phyloP scores from a whole-genome alignment of 768 basidiomycete genomes.

The Butyriboletus loyo region DNA sequence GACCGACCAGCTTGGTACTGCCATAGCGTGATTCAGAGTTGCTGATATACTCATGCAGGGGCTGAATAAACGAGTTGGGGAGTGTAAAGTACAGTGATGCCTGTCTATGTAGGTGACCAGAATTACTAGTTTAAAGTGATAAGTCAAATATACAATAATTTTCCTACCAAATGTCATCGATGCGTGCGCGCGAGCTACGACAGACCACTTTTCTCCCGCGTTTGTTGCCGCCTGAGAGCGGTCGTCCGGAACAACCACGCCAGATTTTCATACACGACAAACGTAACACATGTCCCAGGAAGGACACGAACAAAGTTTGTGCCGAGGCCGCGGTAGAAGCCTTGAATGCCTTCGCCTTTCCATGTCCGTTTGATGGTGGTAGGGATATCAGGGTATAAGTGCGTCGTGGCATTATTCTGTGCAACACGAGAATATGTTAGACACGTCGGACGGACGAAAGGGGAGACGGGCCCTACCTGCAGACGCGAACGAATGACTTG shows the following conservation, averaged over 20 bases:
- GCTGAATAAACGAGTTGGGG: conserved; percentile 6
- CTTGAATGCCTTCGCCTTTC: conserved; percentile 71
- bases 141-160: conserved; percentile 6
- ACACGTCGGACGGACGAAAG: neutral
- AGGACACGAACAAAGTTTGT: conserved; percentile 93
- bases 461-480: conserved; percentile 53
- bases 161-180: neutral
- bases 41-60: conserved; percentile 11
- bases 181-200: neutral
- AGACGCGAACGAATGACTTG: conserved; percentile 94
- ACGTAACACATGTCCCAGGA: conserved; percentile 96
- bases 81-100: conserved; percentile 10
- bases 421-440: neutral
- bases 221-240: conserved; percentile 50
- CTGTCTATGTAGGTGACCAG: conserved; percentile 8
- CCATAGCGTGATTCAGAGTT: neutral
- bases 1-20: conserved; percentile 8
- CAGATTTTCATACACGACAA: conserved; percentile 94
- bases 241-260: conserved; percentile 75
- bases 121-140: neutral
- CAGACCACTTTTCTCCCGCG: neutral
- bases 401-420: conserved; percentile 64
- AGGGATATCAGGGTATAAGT: conserved; percentile 80
- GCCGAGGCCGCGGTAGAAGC: conserved; percentile 93
- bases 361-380: conserved; percentile 79